These are phyloP conservation scores for Colletotrichum filicis DNA, from an alignment of 2,329 filamentous ascomycete genomes.

Conservation along the genomic window DNA sequence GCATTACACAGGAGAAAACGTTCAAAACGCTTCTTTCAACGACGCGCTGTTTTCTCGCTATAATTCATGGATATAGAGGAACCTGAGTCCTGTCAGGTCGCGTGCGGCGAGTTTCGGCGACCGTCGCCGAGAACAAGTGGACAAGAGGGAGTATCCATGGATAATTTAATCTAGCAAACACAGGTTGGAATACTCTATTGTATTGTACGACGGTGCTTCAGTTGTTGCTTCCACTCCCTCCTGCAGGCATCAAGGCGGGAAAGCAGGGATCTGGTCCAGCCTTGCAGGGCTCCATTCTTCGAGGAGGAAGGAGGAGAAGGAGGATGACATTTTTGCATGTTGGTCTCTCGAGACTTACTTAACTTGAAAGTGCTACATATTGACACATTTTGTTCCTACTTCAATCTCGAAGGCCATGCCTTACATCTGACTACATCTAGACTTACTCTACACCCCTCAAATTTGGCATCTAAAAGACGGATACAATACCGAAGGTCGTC, in stretches of 20 bases:
- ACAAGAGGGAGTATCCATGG: not conserved
- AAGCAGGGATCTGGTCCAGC: slow-evolving; percentile 11
- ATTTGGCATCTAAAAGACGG: not conserved
- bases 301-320: not conserved
- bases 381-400: not conserved
- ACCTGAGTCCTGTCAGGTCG: not conserved
- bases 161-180: too few species aligned
- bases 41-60: not conserved
- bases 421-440: not conserved
- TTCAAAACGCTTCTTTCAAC: not conserved
- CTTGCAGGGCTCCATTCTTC: not conserved
- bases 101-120: not conserved
- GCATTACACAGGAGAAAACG: not conserved
- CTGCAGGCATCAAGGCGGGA: not conserved
- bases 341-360: not conserved
- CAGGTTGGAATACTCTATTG: not conserved
- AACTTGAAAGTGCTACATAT: not conserved
- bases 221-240: slow-evolving; percentile 4
- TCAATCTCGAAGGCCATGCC: not conserved
- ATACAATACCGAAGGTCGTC: not conserved
- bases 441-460: not conserved
- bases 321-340: not conserved
- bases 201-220: not conserved
- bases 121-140: not conserved
- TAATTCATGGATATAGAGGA: not conserved